A percentile compares a stretch with the other conserved stretches of the same genome.
phyloP scores from a whole-genome alignment of 2,329 filamentous ascomycete genomes.

The Cercospora sesami region DNA sequence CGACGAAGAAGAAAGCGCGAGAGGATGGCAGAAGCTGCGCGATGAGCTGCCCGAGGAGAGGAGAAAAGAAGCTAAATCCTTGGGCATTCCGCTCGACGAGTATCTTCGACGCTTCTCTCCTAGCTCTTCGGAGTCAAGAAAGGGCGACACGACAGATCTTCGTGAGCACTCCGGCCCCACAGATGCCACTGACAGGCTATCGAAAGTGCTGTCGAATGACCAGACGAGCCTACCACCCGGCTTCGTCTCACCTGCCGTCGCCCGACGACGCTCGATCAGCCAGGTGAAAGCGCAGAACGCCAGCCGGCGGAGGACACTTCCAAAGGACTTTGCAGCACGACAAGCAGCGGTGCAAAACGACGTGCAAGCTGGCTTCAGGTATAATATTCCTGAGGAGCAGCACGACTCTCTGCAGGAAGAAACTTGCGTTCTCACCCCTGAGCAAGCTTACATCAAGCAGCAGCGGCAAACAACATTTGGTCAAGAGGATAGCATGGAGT shows the following conservation, averaged over 20 bases:
- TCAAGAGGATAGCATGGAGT: not conserved
- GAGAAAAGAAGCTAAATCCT: slow-evolving; percentile 8
- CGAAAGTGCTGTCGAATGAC: not conserved
- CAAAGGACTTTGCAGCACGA: slow-evolving; percentile 32
- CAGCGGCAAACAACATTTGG: slow-evolving; percentile 6
- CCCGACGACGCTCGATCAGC: slow-evolving; percentile 25
- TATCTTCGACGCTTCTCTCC: slow-evolving; percentile 12
- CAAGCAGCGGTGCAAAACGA: not conserved
- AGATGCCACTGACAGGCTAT: not conserved
- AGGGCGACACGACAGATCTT: not conserved
- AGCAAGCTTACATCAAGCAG: slow-evolving; percentile 9
- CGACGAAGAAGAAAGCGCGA: slow-evolving; percentile 18
- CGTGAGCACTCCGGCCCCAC: not conserved
- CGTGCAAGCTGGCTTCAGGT: not conserved
- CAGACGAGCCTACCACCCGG: slow-evolving; percentile 31
- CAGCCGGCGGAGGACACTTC: slow-evolving; percentile 34
- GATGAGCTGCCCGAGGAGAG: slow-evolving; percentile 10
- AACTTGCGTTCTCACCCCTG: not conserved
- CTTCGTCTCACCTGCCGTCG: slow-evolving; percentile 36
- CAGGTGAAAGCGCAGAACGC: slow-evolving; percentile 24
- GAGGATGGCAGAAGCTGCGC: slow-evolving; percentile 9
- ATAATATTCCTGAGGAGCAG: not conserved
- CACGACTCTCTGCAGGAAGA: not conserved
- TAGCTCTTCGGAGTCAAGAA: not conserved
- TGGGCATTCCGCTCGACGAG: slow-evolving; percentile 12